Evolutionary conservation across 2,329 filamentous ascomycete species (phyloP).

Genomic region (Fusarium keratoplasticum): DNA sequence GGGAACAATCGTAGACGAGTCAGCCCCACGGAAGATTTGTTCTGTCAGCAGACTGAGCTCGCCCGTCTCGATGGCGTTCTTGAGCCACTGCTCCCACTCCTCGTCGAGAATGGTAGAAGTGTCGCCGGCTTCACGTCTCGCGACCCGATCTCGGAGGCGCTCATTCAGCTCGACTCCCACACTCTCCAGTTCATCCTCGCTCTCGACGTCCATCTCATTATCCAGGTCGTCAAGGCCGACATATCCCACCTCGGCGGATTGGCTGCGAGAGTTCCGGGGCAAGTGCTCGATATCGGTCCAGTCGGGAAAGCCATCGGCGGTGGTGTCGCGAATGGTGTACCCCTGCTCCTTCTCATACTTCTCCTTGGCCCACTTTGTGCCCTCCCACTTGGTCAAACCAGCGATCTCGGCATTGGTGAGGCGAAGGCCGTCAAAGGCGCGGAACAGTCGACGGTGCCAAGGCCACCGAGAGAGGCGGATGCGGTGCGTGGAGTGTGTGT

Average conservation of each 20-base stretch:
- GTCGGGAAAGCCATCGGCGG: slow-evolving; percentile 73
- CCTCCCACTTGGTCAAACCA: slow-evolving; percentile 82
- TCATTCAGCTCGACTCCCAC: slow-evolving; percentile 73
- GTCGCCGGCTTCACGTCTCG: slow-evolving; percentile 71
- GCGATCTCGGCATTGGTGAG: slow-evolving; percentile 78
- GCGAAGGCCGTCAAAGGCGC: slow-evolving; percentile 76
- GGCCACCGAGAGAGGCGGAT: slow-evolving; percentile 81
- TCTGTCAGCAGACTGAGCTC: slow-evolving; percentile 62
- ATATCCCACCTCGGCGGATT: slow-evolving; percentile 26
- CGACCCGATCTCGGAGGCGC: slow-evolving; percentile 72
- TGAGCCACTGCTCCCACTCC: slow-evolving; percentile 81
- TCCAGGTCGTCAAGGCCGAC: slow-evolving; percentile 43
- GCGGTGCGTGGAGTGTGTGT: slow-evolving; percentile 77
- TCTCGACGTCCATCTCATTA: slow-evolving; percentile 61
- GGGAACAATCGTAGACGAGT: slow-evolving; percentile 42
- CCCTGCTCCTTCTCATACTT: slow-evolving; percentile 82
- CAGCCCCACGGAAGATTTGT: slow-evolving; percentile 49
- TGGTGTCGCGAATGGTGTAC: slow-evolving; percentile 76
- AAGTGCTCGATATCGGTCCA: slow-evolving; percentile 56
- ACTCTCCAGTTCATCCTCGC: slow-evolving; percentile 63
- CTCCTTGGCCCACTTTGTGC: slow-evolving; percentile 85
- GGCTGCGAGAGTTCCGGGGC: slow-evolving; percentile 27
- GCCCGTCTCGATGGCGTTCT: slow-evolving; percentile 75
- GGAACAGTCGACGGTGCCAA: slow-evolving; percentile 81
- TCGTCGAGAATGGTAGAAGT: slow-evolving; percentile 71